These are phyloP conservation scores for Lactarius vividus DNA, from an alignment of 768 basidiomycete species.

Conservation along the genomic window DNA sequence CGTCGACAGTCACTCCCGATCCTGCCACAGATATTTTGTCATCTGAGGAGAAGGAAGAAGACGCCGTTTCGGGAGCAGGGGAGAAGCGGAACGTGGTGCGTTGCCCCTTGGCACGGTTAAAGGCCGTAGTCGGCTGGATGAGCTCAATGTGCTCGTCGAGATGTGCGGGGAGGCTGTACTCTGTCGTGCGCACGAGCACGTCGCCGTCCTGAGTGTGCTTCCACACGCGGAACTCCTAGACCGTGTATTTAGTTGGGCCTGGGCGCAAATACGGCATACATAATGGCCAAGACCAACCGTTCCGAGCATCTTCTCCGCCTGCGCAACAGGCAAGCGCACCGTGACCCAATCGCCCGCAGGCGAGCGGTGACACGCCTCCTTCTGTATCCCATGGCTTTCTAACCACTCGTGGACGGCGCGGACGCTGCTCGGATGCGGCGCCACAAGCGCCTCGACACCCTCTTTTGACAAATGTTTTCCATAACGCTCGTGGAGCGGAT, in stretches of 20 bases:
- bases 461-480: slow-evolving; percentile 48
- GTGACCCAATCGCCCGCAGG: slow-evolving; percentile 64
- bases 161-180: slow-evolving; percentile 55
- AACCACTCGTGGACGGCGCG: slow-evolving; percentile 55
- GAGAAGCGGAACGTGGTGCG: slow-evolving; percentile 39
- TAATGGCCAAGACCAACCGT: slow-evolving; percentile 49
- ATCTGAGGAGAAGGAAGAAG: background rate
- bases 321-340: slow-evolving; percentile 47
- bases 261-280: background rate
- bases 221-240: slow-evolving; percentile 57
- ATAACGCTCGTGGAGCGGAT: slow-evolving; percentile 30
- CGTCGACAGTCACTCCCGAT: slow-evolving; percentile 27
- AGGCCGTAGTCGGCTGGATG: slow-evolving; percentile 66
- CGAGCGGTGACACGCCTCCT: slow-evolving; percentile 46
- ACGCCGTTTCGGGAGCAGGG: background rate
- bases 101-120: slow-evolving; percentile 44
- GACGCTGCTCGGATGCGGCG: slow-evolving; percentile 51
- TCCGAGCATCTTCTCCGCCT: slow-evolving; percentile 60
- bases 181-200: slow-evolving; percentile 53
- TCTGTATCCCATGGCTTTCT: slow-evolving; percentile 45
- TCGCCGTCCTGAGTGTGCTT: slow-evolving; percentile 50
- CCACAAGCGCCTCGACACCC: slow-evolving; percentile 54
- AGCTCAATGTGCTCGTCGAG: slow-evolving; percentile 57
- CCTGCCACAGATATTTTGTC: slow-evolving; percentile 4
- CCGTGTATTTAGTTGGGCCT: background rate